These are phyloP conservation scores for Noccaea caerulescens DNA, from an alignment of 345 rosid genomes.

Conservation along the genomic window DNA sequence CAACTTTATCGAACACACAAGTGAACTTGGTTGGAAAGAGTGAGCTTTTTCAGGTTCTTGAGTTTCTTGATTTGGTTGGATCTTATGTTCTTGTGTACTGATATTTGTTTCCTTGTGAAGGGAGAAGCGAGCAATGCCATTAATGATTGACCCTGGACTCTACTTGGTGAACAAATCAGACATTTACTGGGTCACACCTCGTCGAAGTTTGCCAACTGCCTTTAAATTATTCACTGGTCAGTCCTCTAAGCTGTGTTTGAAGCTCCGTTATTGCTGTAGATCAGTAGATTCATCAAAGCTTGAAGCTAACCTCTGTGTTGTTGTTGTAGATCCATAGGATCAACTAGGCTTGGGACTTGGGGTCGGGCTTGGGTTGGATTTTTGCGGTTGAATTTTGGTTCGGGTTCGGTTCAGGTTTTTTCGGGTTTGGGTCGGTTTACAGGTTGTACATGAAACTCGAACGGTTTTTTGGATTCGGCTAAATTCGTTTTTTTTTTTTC, in stretches of 20 bases:
- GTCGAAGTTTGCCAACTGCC: conserved; percentile 82
- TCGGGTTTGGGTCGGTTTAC: too few species aligned
- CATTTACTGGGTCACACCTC: conserved; percentile 75
- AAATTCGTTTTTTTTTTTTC: too few species aligned
- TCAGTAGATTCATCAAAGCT: neutral
- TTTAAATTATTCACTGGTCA: conserved; percentile 91
- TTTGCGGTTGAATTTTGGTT: too few species aligned
- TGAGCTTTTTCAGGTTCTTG: conserved; percentile 44
- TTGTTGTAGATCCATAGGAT: neutral
- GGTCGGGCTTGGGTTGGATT: too few species aligned
- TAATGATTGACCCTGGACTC: conserved; percentile 96
- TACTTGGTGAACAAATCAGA: conserved; percentile 72
- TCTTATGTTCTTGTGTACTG: conserved; percentile 2
- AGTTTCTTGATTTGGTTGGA: neutral
- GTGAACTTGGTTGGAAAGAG: conserved; percentile 96
- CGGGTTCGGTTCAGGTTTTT: too few species aligned
- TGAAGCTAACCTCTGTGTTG: neutral
- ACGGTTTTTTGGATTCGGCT: too few species aligned
- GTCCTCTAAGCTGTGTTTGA: conserved; percentile 36
- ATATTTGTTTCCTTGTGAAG: conserved; percentile 49
- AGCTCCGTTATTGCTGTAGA: neutral
- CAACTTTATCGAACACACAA: conserved; percentile 92
- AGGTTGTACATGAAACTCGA: too few species aligned
- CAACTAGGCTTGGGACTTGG: neutral
- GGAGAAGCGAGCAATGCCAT: conserved; percentile 94